These are phyloP conservation scores for Tricholoma matsutake DNA, from an alignment of 768 basidiomycete species.

Conservation along the genomic window DNA sequence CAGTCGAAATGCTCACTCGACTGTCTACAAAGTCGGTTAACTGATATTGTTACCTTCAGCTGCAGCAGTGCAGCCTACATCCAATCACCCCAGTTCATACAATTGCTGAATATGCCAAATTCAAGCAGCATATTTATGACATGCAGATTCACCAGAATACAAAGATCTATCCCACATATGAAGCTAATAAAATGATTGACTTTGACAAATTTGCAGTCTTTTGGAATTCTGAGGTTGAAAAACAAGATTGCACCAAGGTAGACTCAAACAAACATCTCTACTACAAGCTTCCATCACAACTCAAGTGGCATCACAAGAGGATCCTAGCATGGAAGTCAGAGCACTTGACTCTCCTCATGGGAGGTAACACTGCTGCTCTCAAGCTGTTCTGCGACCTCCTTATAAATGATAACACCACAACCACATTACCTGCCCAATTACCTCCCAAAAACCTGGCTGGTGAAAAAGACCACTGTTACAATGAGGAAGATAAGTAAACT, in stretches of 20 bases:
- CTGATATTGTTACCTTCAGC: too few species aligned
- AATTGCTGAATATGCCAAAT: background rate
- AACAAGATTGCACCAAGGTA: background rate
- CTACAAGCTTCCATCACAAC: background rate
- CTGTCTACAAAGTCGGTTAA: too few species aligned
- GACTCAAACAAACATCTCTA: background rate
- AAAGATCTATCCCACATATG: too few species aligned
- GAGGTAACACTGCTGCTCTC: background rate
- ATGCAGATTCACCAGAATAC: too few species aligned
- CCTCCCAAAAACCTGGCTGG: background rate
- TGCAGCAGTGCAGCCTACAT: too few species aligned
- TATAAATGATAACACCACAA: background rate
- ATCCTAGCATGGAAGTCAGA: constrained; percentile 1
- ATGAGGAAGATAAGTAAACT: constrained; percentile 1
- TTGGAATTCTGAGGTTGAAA: background rate
- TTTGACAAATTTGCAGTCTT: background rate
- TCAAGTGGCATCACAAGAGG: background rate
- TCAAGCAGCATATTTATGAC: too few species aligned
- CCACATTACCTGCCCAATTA: too few species aligned
- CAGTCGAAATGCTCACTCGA: too few species aligned
- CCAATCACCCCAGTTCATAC: constrained; percentile 1
- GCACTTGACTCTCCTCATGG: background rate
- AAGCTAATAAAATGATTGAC: background rate
- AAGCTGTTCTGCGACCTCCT: background rate
- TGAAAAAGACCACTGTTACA: background rate